Conservation (phyloP, 2,329 filamentous ascomycete species). For the Fusarium setosum region DNA sequence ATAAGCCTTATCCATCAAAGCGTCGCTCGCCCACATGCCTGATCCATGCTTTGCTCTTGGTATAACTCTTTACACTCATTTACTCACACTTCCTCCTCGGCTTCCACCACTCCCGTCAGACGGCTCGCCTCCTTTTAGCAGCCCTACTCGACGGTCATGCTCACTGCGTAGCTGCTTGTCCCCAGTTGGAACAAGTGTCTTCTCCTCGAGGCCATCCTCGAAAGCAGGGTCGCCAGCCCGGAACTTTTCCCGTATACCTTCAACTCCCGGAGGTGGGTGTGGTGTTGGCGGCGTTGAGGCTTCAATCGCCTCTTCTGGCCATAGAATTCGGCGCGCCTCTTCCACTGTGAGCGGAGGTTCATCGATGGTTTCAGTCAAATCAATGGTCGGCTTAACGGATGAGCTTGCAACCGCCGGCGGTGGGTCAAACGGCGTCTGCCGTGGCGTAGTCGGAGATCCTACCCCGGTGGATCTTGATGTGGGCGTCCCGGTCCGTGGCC, state of each 20-base stretch:
- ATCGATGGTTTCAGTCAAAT: slow-evolving; percentile 33
- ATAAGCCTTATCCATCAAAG: not conserved
- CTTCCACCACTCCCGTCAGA: not conserved
- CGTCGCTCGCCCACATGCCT: not conserved
- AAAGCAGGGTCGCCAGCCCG: slow-evolving; percentile 49
- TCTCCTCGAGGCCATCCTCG: slow-evolving; percentile 49
- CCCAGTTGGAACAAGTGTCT: slow-evolving; percentile 49
- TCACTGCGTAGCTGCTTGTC: slow-evolving; percentile 51
- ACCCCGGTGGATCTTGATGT: slow-evolving; percentile 31
- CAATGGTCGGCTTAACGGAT: slow-evolving; percentile 11
- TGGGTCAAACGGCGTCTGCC: slow-evolving; percentile 23
- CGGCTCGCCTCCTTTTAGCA: slow-evolving; percentile 34
- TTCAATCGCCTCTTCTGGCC: slow-evolving; percentile 47
- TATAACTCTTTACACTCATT: slow-evolving; percentile 26
- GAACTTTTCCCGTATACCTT: slow-evolving; percentile 55
- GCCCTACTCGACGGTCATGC: slow-evolving; percentile 43
- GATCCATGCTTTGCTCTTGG: not conserved
- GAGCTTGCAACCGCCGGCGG: slow-evolving; percentile 4
- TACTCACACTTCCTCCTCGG: slow-evolving; percentile 7
- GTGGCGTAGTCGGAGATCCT: slow-evolving; percentile 34
- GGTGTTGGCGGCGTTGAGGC: slow-evolving; percentile 19
- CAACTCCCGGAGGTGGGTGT: slow-evolving; percentile 22
- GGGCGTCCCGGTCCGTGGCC: slow-evolving; percentile 31
- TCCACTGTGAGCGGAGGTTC: slow-evolving; percentile 53
- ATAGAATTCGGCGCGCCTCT: slow-evolving; percentile 53